Evolutionary conservation across 108 stramenopile species (phyloP).

Genomic region (Licmophora abbreviata): DNA sequence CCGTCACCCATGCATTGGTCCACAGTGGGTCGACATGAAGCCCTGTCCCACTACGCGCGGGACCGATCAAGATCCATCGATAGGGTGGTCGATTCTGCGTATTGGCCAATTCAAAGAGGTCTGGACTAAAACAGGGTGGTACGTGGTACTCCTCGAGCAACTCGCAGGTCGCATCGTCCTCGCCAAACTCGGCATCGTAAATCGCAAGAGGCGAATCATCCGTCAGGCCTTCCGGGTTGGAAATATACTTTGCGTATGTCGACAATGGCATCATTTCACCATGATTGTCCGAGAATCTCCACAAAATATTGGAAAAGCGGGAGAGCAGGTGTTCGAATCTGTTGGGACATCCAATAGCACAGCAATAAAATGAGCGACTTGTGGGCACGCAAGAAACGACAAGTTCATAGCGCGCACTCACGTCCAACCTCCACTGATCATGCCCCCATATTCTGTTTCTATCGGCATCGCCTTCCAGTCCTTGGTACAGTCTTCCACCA

Average conservation of each 20-base stretch:
- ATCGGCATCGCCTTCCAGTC: conserved; percentile 58
- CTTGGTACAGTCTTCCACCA: conserved; percentile 49
- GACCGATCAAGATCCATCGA: conserved; percentile 80
- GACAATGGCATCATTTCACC: conserved; percentile 61
- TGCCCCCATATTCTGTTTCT: too few species aligned
- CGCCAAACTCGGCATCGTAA: conserved; percentile 72
- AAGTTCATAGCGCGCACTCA: too few species aligned
- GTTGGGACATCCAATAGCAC: conserved; percentile 36
- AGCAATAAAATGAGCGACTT: too few species aligned
- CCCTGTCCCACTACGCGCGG: conserved; percentile 61
- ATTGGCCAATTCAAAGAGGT: conserved; percentile 52
- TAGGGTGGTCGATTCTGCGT: conserved; percentile 50
- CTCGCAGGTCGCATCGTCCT: conserved; percentile 27
- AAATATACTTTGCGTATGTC: conserved; percentile 64
- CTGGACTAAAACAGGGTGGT: conserved; percentile 58
- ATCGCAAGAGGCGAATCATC: conserved; percentile 80
- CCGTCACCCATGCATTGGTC: conserved; percentile 81
- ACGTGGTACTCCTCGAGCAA: conserved; percentile 54
- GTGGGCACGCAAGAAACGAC: too few species aligned
- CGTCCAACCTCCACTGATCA: too few species aligned
- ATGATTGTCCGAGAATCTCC: conserved; percentile 75
- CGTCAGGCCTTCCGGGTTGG: conserved; percentile 35
- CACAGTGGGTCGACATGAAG: conserved; percentile 80
- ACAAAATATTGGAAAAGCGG: conserved; percentile 50
- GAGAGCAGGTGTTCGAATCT: conserved; percentile 44